phyloP scores from a whole-genome alignment of 345 rosid species.

The Tarenaya hassleriana region DNA sequence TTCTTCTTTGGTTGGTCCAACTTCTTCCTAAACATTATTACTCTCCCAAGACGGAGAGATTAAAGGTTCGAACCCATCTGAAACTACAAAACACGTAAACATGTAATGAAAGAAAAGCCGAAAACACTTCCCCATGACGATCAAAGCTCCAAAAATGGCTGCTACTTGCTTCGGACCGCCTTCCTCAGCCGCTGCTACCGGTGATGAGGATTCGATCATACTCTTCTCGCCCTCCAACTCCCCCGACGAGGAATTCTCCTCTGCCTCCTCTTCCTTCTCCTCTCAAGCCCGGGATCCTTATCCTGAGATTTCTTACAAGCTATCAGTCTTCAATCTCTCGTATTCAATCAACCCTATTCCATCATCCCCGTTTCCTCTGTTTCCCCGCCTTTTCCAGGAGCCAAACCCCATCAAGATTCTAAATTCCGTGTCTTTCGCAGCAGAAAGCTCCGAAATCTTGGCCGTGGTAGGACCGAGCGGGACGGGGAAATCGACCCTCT shows the following conservation, averaged over 20 bases:
- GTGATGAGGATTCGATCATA: slow-evolving; percentile 51
- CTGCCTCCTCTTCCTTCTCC: slow-evolving; percentile 55
- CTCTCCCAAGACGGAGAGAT: too few species aligned
- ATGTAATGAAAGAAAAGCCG: too few species aligned
- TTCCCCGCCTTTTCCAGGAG: slow-evolving; percentile 27
- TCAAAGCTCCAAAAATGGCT: slow-evolving; percentile 36
- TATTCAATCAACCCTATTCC: slow-evolving; percentile 38
- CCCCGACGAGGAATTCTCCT: slow-evolving; percentile 49
- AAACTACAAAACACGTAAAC: too few species aligned
- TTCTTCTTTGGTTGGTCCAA: slow-evolving; percentile 24
- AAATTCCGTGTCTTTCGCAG: slow-evolving; percentile 57
- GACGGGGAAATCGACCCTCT: slow-evolving; percentile 78
- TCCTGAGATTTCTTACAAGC: slow-evolving; percentile 18
- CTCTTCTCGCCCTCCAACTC: slow-evolving; percentile 70
- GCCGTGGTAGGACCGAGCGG: slow-evolving; percentile 88
- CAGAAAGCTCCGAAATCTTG: slow-evolving; percentile 55
- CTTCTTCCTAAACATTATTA: slow-evolving; percentile 4
- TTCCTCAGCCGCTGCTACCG: slow-evolving; percentile 14
- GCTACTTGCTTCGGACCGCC: slow-evolving; percentile 42
- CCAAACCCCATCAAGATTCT: slow-evolving; percentile 48
- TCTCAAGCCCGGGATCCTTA: slow-evolving; percentile 38
- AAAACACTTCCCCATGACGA: slow-evolving; percentile 11
- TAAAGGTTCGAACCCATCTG: too few species aligned
- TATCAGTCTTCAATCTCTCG: slow-evolving; percentile 53
- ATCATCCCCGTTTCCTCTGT: too few species aligned